Conservation (phyloP, 2,329 filamentous ascomycete genomes). For the Triangularia setosa region DNA sequence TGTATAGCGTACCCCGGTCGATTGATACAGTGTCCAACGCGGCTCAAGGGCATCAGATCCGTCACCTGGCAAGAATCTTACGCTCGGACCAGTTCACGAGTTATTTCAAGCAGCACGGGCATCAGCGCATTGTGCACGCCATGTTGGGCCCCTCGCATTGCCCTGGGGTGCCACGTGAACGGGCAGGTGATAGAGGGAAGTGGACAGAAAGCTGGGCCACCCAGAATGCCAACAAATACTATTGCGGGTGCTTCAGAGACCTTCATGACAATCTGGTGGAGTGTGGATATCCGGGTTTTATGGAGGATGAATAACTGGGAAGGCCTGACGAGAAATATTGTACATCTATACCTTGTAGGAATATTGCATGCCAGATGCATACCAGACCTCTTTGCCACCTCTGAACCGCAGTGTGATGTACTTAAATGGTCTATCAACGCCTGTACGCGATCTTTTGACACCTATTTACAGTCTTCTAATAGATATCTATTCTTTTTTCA, state of each 20-base stretch:
- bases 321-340: neutral
- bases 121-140: neutral
- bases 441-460: too few relatives aligned
- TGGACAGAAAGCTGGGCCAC: neutral
- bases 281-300: neutral
- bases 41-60: neutral
- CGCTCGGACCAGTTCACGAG: neutral
- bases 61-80: neutral
- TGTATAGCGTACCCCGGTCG: neutral
- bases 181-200: neutral
- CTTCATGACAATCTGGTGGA: neutral
- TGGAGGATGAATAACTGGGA: neutral
- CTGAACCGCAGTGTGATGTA: too few relatives aligned
- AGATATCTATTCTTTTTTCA: too few relatives aligned
- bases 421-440: too few relatives aligned
- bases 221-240: neutral
- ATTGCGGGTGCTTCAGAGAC: neutral
- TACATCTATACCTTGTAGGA: too few relatives aligned
- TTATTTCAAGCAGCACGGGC: neutral
- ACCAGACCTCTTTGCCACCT: too few relatives aligned
- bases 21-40: neutral
- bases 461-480: too few relatives aligned
- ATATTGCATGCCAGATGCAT: too few relatives aligned
- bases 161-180: neutral
- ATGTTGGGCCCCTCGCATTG: neutral